A percentile compares a stretch with the other conserved stretches of the same genome.
Conservation (phyloP, 2,329 filamentous ascomycete species). For the Lecanoromycetidae sp. region DNA sequence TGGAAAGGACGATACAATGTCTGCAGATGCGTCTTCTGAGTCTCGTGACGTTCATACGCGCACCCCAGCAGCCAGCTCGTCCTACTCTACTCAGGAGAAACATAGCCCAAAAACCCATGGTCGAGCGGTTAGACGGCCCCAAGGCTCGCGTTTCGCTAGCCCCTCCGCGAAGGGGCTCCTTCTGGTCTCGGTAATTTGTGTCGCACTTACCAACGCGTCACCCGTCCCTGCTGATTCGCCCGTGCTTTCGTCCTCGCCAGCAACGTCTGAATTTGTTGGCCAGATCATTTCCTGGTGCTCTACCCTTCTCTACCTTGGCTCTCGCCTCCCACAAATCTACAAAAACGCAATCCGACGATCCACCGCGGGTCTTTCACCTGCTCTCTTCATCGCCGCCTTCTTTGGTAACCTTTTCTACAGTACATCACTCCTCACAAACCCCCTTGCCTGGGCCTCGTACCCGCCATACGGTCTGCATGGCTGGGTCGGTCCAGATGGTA, state of each 20-base stretch:
- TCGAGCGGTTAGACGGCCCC: slow-evolving; percentile 23
- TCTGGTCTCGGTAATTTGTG: slow-evolving; percentile 34
- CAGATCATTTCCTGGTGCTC: slow-evolving; percentile 45
- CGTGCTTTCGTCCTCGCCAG: slow-evolving; percentile 12
- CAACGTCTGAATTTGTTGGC: slow-evolving; percentile 34
- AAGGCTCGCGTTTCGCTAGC: slow-evolving; percentile 22
- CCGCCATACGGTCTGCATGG: slow-evolving; percentile 45
- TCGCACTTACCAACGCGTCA: slow-evolving; percentile 31
- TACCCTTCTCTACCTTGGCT: slow-evolving; percentile 45
- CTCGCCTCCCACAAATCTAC: slow-evolving; percentile 52
- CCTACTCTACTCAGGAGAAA: slow-evolving; percentile 29
- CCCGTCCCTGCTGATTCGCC: slow-evolving; percentile 23
- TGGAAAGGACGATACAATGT: background rate
- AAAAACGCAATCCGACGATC: slow-evolving; percentile 53
- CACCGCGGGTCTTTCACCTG: slow-evolving; percentile 50
- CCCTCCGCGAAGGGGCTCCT: slow-evolving; percentile 34
- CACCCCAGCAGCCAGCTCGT: background rate
- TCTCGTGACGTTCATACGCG: background rate
- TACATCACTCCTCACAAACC: slow-evolving; percentile 49
- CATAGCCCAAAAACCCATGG: slow-evolving; percentile 19
- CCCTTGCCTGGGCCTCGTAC: slow-evolving; percentile 49
- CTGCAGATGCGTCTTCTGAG: background rate
- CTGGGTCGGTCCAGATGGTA: slow-evolving; percentile 48
- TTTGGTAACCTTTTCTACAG: slow-evolving; percentile 58
- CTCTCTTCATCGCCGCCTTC: slow-evolving; percentile 55